These are phyloP conservation scores for Flaveria robusta DNA, from an alignment of 129 eudicot genomes.

Conservation along the genomic window DNA sequence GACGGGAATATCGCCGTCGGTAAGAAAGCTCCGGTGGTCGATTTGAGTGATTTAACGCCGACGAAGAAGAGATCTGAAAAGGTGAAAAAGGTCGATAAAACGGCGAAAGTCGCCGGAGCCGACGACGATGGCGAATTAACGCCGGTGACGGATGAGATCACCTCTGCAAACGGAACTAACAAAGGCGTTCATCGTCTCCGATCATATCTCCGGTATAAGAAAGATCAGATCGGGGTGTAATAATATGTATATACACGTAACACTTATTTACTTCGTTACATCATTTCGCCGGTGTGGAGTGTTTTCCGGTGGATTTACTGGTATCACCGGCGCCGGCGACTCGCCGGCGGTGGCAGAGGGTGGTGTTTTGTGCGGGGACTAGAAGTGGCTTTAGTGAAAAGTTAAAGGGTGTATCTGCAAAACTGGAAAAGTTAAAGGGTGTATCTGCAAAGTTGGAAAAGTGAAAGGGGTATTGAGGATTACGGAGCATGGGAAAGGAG, in stretches of 20 bases:
- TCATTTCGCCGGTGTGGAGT: background rate
- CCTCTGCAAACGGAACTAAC: constrained; percentile 10
- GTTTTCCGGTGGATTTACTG: constrained; percentile 6
- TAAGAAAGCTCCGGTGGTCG: constrained; percentile 26
- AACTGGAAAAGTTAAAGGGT: constrained; percentile 23
- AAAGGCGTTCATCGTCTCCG: constrained; percentile 36
- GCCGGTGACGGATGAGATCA: constrained; percentile 22
- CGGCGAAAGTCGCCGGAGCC: constrained; percentile 36
- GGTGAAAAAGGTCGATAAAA: constrained; percentile 27
- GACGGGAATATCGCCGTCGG: constrained; percentile 35
- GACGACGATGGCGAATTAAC: constrained; percentile 22
- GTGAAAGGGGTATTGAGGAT: constrained; percentile 19
- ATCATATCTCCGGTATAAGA: constrained; percentile 51
- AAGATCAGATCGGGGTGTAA: constrained; percentile 32
- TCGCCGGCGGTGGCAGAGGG: constrained; percentile 1
- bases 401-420: constrained; percentile 20
- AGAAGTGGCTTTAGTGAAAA: constrained; percentile 31
- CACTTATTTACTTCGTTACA: background rate
- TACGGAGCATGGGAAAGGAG: constrained; percentile 20
- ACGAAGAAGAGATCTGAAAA: constrained; percentile 29
- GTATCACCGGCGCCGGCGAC: constrained; percentile 3
- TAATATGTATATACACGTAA: constrained; percentile 12
- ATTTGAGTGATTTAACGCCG: background rate
- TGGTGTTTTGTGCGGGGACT: constrained; percentile 18
- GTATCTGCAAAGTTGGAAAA: constrained; percentile 18